phyloP scores from a whole-genome alignment of 225 moss, liverwort and hornwort species.

The Physcomitrellopsis africana region DNA sequence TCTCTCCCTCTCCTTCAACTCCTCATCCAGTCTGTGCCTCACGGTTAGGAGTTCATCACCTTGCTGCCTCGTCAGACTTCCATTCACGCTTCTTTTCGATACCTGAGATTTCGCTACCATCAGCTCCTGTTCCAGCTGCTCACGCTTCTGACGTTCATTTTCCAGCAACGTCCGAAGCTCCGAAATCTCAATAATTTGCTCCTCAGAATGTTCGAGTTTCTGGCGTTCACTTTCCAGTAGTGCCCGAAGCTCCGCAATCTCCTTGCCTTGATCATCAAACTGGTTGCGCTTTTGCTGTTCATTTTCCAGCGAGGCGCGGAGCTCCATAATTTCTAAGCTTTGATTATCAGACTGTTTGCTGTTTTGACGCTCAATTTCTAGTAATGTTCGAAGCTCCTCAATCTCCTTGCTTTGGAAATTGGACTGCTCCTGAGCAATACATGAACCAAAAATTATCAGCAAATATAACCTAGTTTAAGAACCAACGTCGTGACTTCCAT shows the following conservation, averaged over 20 bases:
- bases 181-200: slow-evolving; percentile 39
- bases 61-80: slow-evolving; percentile 50
- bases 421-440: slow-evolving; percentile 19
- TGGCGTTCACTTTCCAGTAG: slow-evolving; percentile 47
- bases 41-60: slow-evolving; percentile 63
- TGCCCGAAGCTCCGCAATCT: slow-evolving; percentile 40
- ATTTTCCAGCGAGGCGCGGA: slow-evolving; percentile 34
- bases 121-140: slow-evolving; percentile 60
- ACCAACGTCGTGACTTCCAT: background rate
- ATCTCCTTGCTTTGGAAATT: slow-evolving; percentile 31
- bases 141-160: slow-evolving; percentile 54
- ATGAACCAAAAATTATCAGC: slow-evolving; percentile 1
- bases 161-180: slow-evolving; percentile 50
- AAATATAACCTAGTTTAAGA: background rate
- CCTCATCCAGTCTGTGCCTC: slow-evolving; percentile 60
- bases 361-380: slow-evolving; percentile 32
- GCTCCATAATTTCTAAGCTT: slow-evolving; percentile 36
- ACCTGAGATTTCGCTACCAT: slow-evolving; percentile 33
- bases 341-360: slow-evolving; percentile 22
- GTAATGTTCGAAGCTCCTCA: slow-evolving; percentile 25
- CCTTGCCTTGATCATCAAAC: slow-evolving; percentile 28
- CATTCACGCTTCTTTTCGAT: slow-evolving; percentile 49
- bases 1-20: slow-evolving; percentile 53
- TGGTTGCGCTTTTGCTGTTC: slow-evolving; percentile 35
- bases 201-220: slow-evolving; percentile 46